phyloP scores from a whole-genome alignment of 2,329 filamentous ascomycete species.

The Aspergillus nomiae region DNA sequence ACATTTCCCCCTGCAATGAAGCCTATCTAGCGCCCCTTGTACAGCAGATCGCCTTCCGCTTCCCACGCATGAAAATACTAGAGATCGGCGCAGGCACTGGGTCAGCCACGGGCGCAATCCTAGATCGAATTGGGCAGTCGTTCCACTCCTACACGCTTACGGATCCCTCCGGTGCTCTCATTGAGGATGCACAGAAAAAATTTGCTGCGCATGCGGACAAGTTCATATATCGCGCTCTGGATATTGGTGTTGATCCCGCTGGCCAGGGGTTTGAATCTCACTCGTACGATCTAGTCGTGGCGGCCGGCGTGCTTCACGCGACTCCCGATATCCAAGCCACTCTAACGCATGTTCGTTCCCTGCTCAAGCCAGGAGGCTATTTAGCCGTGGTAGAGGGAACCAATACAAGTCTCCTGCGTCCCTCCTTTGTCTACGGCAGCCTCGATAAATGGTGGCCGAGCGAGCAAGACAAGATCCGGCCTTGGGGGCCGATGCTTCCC shows the following conservation, averaged over 20 bases:
- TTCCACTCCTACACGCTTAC: slow-evolving; percentile 20
- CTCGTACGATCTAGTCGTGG: slow-evolving; percentile 32
- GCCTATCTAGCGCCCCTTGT: background rate
- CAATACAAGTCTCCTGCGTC: background rate
- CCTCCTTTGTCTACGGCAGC: background rate
- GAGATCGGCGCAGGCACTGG: slow-evolving; percentile 24
- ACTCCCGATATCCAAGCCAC: slow-evolving; percentile 23
- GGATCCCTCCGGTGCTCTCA: slow-evolving; percentile 28
- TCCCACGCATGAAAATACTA: slow-evolving; percentile 15
- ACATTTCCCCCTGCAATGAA: background rate
- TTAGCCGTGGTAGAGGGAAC: background rate
- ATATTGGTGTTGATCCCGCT: slow-evolving; percentile 24
- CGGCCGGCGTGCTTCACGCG: slow-evolving; percentile 31
- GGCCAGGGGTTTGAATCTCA: slow-evolving; percentile 26
- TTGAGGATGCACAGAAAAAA: slow-evolving; percentile 27
- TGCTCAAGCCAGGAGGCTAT: slow-evolving; percentile 43
- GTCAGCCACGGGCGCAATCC: slow-evolving; percentile 6
- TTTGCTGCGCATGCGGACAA: slow-evolving; percentile 22
- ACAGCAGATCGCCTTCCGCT: slow-evolving; percentile 4
- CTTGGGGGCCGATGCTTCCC: background rate
- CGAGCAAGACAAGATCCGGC: background rate
- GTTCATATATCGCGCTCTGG: slow-evolving; percentile 25
- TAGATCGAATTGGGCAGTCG: background rate
- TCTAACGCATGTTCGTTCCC: slow-evolving; percentile 21
- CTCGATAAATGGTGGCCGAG: slow-evolving; percentile 4